Evolutionary conservation across 225 moss, liverwort and hornwort genomes (phyloP), one percentile per base, ranked within the genome.

Genomic region (Neckera pumila): DNA sequence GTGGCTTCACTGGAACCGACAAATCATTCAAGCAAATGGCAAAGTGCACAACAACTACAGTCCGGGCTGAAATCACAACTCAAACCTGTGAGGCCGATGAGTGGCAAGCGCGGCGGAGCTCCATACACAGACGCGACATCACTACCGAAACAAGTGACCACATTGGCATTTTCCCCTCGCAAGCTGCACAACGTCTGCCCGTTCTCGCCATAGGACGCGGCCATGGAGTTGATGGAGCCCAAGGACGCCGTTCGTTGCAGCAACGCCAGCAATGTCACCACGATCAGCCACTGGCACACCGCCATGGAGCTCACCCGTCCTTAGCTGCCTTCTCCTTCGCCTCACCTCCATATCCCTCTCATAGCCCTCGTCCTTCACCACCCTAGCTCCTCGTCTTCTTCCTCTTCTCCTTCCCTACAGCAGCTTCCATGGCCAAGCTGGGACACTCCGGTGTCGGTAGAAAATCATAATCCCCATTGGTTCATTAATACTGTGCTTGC

Each of bases 121-220:
- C 96, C 94, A 87, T 92, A 96, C 42, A 93, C 96, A 20, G 96
- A 96, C 27, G 96, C 96, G 74, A 93, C 96, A 59, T 96, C 96
- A 58, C 92, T 95, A 21, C 96, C 96, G 77, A 93, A 96, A 67
- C 96, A 96, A 16, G 92, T 92, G 28, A 92, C 90, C 38, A 93
- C 81, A 74, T 92, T 93, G 75, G 90, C 92, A 40, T 91, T 92
- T 58, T 94, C 95, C n/a, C 81, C 82, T 11, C 91, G 86, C 80
- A 96, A 91, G 60, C 86, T 92, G 89, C 96, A 96, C 80, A 96
- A 59, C 12, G 96, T 89, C 61, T 96, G 95, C n/a, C 96, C 96
- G 85, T 96, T 95, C 65, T 92, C 93, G 59, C 96, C 96, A 75
- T 96, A 96, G 28, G 96, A 96, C 76, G 93, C 96, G 40, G 96